These are phyloP conservation scores for Cronartium quercuum DNA, from an alignment of 1,284 basidiomycete genomes.

Conservation along the genomic window DNA sequence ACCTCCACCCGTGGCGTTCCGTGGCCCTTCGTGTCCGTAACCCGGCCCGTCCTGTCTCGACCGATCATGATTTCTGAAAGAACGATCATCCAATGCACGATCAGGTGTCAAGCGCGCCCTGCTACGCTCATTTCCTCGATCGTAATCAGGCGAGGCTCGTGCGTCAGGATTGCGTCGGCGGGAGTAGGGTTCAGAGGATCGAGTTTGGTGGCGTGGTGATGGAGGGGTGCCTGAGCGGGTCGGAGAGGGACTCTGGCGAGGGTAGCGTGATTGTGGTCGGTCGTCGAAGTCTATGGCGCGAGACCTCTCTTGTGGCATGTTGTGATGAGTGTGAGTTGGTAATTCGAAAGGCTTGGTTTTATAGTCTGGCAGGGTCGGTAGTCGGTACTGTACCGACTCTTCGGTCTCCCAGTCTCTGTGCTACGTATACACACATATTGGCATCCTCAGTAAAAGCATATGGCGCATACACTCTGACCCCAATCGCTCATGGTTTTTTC, in stretches of 20 bases:
- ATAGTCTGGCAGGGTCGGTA: too few relatives aligned
- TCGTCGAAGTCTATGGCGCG: neutral
- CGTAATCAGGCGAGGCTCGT: constrained; percentile 20
- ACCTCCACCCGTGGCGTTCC: neutral
- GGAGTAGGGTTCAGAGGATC: neutral
- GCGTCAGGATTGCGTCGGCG: neutral
- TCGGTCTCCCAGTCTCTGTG: too few relatives aligned
- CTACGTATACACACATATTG: too few relatives aligned
- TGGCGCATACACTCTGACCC: too few relatives aligned
- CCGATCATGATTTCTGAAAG: neutral
- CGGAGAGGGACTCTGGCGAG: neutral
- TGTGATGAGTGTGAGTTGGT: neutral
- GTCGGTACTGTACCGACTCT: too few relatives aligned
- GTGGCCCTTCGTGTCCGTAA: neutral
- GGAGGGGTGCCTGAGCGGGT: neutral
- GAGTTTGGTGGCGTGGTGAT: neutral
- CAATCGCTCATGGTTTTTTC: too few relatives aligned
- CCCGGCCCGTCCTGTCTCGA: neutral
- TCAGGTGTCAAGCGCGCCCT: constrained; percentile 10
- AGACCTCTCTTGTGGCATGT: constrained; percentile 2
- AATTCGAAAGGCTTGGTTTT: too few relatives aligned
- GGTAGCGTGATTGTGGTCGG: neutral
- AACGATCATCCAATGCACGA: constrained; percentile 6
- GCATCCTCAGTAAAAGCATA: too few relatives aligned
- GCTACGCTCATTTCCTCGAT: constrained; percentile 4